Evolutionary conservation across 2,329 filamentous ascomycete species (phyloP).

Genomic region (Biscogniauxia marginata): DNA sequence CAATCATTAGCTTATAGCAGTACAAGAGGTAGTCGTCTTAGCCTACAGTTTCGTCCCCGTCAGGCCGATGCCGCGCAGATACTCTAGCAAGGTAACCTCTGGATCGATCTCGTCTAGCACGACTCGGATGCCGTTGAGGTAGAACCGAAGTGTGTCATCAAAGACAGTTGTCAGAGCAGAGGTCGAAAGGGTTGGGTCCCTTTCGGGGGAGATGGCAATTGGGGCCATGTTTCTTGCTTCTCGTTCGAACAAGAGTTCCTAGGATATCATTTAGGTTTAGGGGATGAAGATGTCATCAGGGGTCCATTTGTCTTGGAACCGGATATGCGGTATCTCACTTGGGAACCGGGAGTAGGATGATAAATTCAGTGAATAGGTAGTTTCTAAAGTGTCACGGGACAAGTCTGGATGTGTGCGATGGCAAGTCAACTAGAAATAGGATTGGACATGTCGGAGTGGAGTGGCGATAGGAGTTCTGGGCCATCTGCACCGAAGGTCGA

Average conservation of each 20-base stretch:
- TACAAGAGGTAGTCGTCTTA: background rate
- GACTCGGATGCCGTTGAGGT: constrained; percentile 90
- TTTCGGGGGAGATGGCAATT: constrained; percentile 51
- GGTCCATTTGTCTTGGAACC: background rate
- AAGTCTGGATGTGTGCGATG: background rate
- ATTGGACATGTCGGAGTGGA: constrained; percentile 1
- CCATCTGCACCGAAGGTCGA: constrained; percentile 2
- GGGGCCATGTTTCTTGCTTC: constrained; percentile 50
- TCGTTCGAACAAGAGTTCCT: too few relatives aligned
- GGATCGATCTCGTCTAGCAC: constrained; percentile 84
- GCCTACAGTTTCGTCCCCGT: constrained; percentile 86
- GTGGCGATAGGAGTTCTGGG: constrained; percentile 10
- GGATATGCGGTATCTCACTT: too few relatives aligned
- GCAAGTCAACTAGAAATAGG: background rate
- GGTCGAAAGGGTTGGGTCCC: constrained; percentile 33
- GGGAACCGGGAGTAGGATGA: too few relatives aligned
- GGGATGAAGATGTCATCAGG: background rate
- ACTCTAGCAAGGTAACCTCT: constrained; percentile 88
- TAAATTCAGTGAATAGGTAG: too few relatives aligned
- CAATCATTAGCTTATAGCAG: constrained; percentile 7
- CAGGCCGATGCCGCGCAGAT: constrained; percentile 85
- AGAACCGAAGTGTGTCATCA: constrained; percentile 88
- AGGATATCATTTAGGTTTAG: too few relatives aligned
- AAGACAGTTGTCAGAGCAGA: constrained; percentile 69
- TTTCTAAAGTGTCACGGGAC: background rate